Evolutionary conservation across 768 basidiomycete genomes (phyloP), one percentile per base, ranked within the genome.

Genomic region (Gyrodon lividus): DNA sequence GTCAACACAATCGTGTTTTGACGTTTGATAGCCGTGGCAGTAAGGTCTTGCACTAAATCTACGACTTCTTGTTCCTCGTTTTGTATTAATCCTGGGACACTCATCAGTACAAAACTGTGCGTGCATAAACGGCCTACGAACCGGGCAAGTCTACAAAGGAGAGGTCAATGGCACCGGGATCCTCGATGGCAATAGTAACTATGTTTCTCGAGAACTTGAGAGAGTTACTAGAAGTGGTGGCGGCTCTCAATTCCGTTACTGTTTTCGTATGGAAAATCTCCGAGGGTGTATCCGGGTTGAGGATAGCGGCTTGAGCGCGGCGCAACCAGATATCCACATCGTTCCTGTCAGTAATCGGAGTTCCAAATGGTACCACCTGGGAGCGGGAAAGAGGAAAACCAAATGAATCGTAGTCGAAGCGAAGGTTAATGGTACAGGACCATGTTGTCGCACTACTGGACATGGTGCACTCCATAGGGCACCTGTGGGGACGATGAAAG

Each of bases 1-100:
- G 87, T 77, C 1, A 89, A 72, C 47, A 89, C 82, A 8, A 89
- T 61, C 0, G 81, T 81, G 43, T 84, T 83, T 7, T 67, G 54
- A 17, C 66, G 67, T 5, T 39, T 45, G 54, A 86, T 82, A 43
- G 81, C 72, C 4, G 63, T 59, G 28, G 72, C 73, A 0, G 79
- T 81, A 5, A 88, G 66, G n/a, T 72, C 48, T 28, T 68, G 66
- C 20, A 89, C 77, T 7, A 83, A 63, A 0, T 72, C 64, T 17
- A 80, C 72, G 0, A 75, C 61, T 0, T 71, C 67, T 0, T 68
- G 52, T 0, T 69, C 67, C 26, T 74, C 74, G 35, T 84, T 82
- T 45, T 84, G 80, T n/a, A 88, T 83, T 13, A 88, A 69, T 0
- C 81, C 80, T 82, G 43, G 17, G 20, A 4, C 41, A 5, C 35